phyloP scores from a whole-genome alignment of 768 basidiomycete species.

The Serendipita indica region DNA sequence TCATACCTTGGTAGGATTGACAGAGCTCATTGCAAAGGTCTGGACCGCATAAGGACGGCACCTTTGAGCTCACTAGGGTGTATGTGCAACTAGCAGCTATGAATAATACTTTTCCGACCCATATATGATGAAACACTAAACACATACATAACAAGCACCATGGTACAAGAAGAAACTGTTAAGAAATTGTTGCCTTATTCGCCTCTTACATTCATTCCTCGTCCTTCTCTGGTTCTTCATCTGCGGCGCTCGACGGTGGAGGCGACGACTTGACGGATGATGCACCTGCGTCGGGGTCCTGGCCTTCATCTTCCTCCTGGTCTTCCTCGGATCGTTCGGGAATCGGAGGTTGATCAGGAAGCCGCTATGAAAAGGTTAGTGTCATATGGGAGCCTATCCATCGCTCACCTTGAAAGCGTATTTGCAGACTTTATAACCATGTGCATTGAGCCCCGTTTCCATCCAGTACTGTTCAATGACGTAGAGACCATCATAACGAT shows the following conservation, averaged over 20 bases:
- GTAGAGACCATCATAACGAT: slow-evolving; percentile 86
- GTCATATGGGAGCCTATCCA: not conserved
- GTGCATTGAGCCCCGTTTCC: slow-evolving; percentile 50
- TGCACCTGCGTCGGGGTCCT: not conserved
- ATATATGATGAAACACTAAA: too few relatives aligned
- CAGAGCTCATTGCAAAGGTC: slow-evolving; percentile 65
- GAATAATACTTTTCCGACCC: too few relatives aligned
- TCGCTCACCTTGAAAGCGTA: slow-evolving; percentile 59
- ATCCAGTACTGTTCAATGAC: slow-evolving; percentile 64
- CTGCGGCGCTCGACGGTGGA: not conserved
- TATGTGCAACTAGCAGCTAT: too few relatives aligned
- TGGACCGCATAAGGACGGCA: slow-evolving; percentile 64
- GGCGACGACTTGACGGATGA: not conserved
- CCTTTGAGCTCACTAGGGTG: too few relatives aligned
- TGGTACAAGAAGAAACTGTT: too few relatives aligned
- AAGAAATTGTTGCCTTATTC: too few relatives aligned
- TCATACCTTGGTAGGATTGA: slow-evolving; percentile 42
- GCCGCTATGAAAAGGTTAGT: slow-evolving; percentile 27
- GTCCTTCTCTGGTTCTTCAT: too few relatives aligned
- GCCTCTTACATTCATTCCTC: too few relatives aligned
- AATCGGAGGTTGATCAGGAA: slow-evolving; percentile 41
- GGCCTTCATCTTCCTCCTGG: slow-evolving; percentile 15
- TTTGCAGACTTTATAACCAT: slow-evolving; percentile 71
- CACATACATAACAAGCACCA: too few relatives aligned
- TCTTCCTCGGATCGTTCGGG: slow-evolving; percentile 21